Conservation (phyloP, 805 yeast genomes). For the Phaffomyces opuntiae region DNA sequence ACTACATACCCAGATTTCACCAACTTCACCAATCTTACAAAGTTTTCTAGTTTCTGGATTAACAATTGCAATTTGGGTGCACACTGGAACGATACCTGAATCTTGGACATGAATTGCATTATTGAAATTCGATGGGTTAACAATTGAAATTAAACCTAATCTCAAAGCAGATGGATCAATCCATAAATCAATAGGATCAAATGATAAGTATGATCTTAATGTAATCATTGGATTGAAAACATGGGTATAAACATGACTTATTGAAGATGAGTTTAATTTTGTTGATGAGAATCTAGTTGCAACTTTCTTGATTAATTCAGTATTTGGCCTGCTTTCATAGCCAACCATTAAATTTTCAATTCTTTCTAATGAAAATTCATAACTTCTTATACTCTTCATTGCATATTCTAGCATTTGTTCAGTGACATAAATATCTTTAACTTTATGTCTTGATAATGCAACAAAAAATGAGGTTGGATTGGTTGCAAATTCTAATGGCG, state of each 20-base stretch:
- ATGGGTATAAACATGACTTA: conserved; percentile 75
- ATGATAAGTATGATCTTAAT: conserved; percentile 78
- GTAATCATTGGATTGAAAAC: conserved; percentile 76
- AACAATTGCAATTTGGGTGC: conserved; percentile 89
- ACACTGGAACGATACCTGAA: conserved; percentile 92
- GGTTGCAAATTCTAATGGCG: conserved; percentile 69
- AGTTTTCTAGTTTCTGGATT: conserved; percentile 82
- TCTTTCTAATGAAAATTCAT: conserved; percentile 44
- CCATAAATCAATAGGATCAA: conserved; percentile 82
- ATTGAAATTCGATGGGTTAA: conserved; percentile 64
- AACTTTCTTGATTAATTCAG: conserved; percentile 48
- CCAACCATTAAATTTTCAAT: conserved; percentile 82
- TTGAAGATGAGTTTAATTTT: conserved; percentile 56
- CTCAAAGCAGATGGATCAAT: conserved; percentile 83
- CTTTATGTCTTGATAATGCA: conserved; percentile 65
- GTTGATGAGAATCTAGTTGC: conserved; percentile 58
- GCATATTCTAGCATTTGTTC: conserved; percentile 79
- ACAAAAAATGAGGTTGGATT: conserved; percentile 68
- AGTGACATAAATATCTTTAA: conserved; percentile 81
- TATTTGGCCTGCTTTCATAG: conserved; percentile 67
- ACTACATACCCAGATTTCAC: conserved; percentile 95
- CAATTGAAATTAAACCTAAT: conserved; percentile 80
- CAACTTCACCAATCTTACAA: conserved; percentile 86
- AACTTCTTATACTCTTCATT: conserved; percentile 49
- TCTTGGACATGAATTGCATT: conserved; percentile 78